Percentiles rank a stretch among this genome's conserved stretches.
phyloP scores from a whole-genome alignment of 2,329 filamentous ascomycete species.

The Colletotrichum sp. region DNA sequence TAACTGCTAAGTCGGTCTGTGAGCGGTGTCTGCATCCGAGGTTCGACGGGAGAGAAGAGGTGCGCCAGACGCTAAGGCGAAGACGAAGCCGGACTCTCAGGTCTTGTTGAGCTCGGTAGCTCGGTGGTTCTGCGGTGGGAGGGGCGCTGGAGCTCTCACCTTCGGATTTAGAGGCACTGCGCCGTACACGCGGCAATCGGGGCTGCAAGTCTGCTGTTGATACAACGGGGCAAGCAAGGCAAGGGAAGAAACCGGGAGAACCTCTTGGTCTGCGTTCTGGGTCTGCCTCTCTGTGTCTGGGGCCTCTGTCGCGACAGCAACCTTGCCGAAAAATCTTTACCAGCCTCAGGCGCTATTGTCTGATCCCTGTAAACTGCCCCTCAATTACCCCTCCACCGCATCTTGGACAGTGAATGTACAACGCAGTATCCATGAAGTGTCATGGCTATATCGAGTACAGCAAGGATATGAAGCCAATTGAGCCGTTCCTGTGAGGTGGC shows the following conservation, averaged over 20 bases:
- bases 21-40: constrained; percentile 6
- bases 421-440: background rate
- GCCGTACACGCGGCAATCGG: constrained; percentile 5
- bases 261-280: background rate
- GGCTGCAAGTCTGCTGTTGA: background rate
- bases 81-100: background rate
- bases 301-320: constrained; percentile 11
- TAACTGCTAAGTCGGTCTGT: background rate
- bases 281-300: background rate
- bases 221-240: background rate
- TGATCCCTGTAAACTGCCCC: constrained; percentile 16
- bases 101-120: background rate
- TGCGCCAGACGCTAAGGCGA: constrained; percentile 2
- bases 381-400: constrained; percentile 18
- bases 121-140: background rate
- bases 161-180: background rate
- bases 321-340: constrained; percentile 10
- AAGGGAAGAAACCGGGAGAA: constrained; percentile 20
- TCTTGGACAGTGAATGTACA: background rate
- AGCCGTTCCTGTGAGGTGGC: background rate
- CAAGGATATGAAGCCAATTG: background rate
- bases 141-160: constrained; percentile 1
- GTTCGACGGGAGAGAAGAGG: constrained; percentile 3
- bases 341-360: constrained; percentile 16
- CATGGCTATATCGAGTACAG: background rate